Percentiles rank a stretch among this genome's conserved stretches.
These are phyloP conservation scores for Bipolaris victoriae DNA, from an alignment of 2,329 filamentous ascomycete species.

Conservation along the genomic window DNA sequence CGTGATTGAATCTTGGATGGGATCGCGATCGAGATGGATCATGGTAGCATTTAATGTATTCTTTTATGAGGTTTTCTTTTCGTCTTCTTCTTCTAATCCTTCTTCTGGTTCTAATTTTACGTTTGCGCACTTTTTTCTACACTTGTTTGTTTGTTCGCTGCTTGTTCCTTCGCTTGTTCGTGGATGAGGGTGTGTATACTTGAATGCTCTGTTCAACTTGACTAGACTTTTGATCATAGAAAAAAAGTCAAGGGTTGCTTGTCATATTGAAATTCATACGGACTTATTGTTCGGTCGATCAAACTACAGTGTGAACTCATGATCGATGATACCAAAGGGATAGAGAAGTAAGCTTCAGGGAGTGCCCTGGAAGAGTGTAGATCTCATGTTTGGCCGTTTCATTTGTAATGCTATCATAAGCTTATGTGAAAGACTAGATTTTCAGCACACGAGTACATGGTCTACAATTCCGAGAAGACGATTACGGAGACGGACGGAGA, in stretches of 20 bases:
- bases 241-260: neutral
- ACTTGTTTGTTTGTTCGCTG: neutral
- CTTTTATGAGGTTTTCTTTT: neutral
- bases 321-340: neutral
- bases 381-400: neutral
- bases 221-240: neutral
- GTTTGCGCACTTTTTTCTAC: neutral
- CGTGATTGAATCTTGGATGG: neutral
- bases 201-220: neutral
- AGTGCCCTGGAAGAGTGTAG: neutral
- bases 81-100: neutral
- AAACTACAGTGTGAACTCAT: neutral
- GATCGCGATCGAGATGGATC: neutral
- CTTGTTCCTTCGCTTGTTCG: too few relatives aligned
- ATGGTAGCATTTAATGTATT: neutral
- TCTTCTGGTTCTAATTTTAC: neutral
- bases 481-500: too few relatives aligned
- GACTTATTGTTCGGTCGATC: neutral
- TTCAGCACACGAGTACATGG: neutral
- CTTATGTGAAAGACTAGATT: neutral
- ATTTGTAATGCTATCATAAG: neutral
- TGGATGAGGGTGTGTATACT: neutral
- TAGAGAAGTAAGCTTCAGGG: neutral
- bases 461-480: too few relatives aligned
- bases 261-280: neutral